Base-by-base conservation (phyloP, 495 filamentous ascomycete species). In the Venustampulla echinocandica region DNA sequence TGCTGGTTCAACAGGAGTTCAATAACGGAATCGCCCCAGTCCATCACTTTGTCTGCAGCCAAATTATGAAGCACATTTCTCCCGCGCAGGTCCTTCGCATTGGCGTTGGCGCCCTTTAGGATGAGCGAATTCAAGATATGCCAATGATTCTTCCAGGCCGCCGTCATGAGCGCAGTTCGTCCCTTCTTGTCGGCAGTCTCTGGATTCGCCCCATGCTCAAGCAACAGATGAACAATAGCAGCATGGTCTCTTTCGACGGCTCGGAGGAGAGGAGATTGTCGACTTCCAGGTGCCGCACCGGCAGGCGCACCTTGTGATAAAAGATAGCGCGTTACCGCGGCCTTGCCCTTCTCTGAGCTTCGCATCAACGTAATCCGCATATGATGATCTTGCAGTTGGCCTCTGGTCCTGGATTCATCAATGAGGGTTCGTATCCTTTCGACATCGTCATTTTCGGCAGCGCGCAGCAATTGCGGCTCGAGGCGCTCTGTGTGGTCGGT, bases 21-120 rank as follows among this genome's bases (percentile, higher is more conserved):
- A 18, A 77, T 65, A 37, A 76, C 68, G 48, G 71, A 65, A 23
- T 72, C 62, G 0, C 68, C 70, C 73, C 74, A 77, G 14, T 73
- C 66, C 64, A 70, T 38, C 64, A 54, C 56, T 73, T 9, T 76
- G 58, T 79, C 75, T 2, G 72, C 74, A 1, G 71, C 75, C 18
- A 79, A 61, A 50, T 79, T 79, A 51, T 77, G 74, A 49, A 79
- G 39, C 1, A 54, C 55, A 37, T 51, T 58, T 36, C 50, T 19
- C 35, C 48, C 21, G 64, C 68, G 21, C 18, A 46, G 19, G 27
- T 49, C 47, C 33, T 49, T 50, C 6, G 53, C 60, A 38, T 59
- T 57, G 14, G 52, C 37, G 24, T 64, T 50, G 17, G 63, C 61
- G 4, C 54, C 53, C 30, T 51, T 38, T 13, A 42, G 37, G 20